phyloP scores from a whole-genome alignment of 2,329 filamentous ascomycete genomes.

The Diaporthe citri region DNA sequence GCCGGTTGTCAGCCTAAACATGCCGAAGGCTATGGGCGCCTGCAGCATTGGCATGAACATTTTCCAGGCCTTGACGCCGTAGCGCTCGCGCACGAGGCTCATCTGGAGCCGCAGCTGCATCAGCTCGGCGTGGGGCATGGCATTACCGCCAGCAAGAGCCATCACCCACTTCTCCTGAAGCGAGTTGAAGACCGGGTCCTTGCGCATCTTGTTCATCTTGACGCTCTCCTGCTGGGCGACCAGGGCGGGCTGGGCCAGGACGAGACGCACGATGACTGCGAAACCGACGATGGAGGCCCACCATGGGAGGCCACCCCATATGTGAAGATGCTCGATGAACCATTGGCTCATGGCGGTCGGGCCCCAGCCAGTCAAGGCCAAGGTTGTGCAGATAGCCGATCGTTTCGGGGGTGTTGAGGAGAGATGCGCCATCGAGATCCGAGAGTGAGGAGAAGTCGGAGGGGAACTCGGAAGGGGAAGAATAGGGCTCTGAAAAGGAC shows the following conservation, averaged over 20 bases:
- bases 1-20: constrained; percentile 80
- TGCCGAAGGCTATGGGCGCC: constrained; percentile 81
- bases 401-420: constrained; percentile 75
- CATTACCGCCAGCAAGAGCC: constrained; percentile 49
- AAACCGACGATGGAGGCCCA: constrained; percentile 79
- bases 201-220: constrained; percentile 68
- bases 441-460: constrained; percentile 50
- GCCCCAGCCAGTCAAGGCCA: constrained; percentile 90
- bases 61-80: constrained; percentile 66
- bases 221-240: constrained; percentile 72
- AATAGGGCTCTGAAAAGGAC: constrained; percentile 41
- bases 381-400: constrained; percentile 87
- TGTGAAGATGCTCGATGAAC: constrained; percentile 84
- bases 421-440: constrained; percentile 53
- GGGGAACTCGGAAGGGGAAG: constrained; percentile 32
- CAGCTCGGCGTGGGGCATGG: constrained; percentile 59
- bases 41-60: constrained; percentile 68
- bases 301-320: constrained; percentile 84
- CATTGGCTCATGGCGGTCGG: constrained; percentile 81
- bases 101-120: constrained; percentile 63
- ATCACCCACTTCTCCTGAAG: constrained; percentile 64
- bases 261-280: constrained; percentile 73
- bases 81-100: constrained; percentile 60
- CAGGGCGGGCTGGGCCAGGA: constrained; percentile 76
- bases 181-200: constrained; percentile 67